These are phyloP conservation scores for Musa balbisiana DNA, from an alignment of 202 grass and related monocot species.

Conservation along the genomic window DNA sequence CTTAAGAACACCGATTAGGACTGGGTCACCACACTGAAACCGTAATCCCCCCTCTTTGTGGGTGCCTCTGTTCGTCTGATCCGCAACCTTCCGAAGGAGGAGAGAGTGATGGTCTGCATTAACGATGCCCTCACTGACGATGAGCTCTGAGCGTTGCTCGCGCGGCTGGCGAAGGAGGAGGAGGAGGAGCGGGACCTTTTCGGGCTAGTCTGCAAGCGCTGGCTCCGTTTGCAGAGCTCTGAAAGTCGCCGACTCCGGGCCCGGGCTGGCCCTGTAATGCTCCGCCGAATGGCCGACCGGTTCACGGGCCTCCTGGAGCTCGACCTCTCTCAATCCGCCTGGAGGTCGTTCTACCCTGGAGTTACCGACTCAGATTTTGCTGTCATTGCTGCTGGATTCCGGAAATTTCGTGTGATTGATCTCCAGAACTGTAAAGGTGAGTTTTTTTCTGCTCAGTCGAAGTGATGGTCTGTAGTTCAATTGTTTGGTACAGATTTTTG, in stretches of 20 bases:
- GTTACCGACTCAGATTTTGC: slow-evolving; percentile 64
- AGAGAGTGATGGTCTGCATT: slow-evolving; percentile 29
- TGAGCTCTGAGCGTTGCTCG: slow-evolving; percentile 53
- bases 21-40: not conserved
- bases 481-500: not conserved
- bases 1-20: not conserved
- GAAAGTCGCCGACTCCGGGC: slow-evolving; percentile 53
- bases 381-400: slow-evolving; percentile 46
- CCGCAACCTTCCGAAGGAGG: not conserved
- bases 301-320: slow-evolving; percentile 53
- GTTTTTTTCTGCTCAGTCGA: slow-evolving; percentile 5
- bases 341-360: slow-evolving; percentile 78
- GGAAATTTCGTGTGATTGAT: slow-evolving; percentile 45
- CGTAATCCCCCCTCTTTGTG: too few relatives aligned
- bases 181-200: slow-evolving; percentile 63
- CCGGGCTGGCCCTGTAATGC: slow-evolving; percentile 56
- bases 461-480: not conserved
- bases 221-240: slow-evolving; percentile 75
- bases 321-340: slow-evolving; percentile 63
- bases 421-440: slow-evolving; percentile 86
- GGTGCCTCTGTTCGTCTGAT: not conserved
- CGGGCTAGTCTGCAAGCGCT: slow-evolving; percentile 74
- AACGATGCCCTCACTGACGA: slow-evolving; percentile 68
- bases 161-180: slow-evolving; percentile 28
- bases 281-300: slow-evolving; percentile 55